A percentile compares a stretch with the other conserved stretches of the same genome.
Conservation (phyloP, 192 early-diverging fungal species). For the Kickxella alabastrina region DNA sequence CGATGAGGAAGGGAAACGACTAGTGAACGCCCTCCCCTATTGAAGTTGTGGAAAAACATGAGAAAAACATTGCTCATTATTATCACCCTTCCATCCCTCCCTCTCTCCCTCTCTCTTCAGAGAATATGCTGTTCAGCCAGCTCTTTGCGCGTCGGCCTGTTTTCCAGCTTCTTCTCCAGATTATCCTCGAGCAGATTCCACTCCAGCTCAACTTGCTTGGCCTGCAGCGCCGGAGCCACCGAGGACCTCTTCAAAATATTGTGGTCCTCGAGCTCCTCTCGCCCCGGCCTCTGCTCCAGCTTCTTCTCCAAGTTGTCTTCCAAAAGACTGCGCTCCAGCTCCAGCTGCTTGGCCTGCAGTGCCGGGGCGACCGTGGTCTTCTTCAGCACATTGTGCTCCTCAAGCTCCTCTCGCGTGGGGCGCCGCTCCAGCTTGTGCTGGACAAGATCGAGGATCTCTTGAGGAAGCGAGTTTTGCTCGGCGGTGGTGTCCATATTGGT, state of each 20-base stretch:
- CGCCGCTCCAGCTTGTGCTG: constrained; percentile 57
- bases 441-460: constrained; percentile 21
- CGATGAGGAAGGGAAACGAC: too few species aligned
- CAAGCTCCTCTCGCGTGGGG: constrained; percentile 47
- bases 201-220: constrained; percentile 10
- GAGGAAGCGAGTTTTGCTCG: not conserved
- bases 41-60: too few species aligned
- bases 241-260: constrained; percentile 49
- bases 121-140: constrained; percentile 62
- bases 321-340: constrained; percentile 32
- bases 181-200: constrained; percentile 23
- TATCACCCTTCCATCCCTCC: too few species aligned
- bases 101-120: too few species aligned
- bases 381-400: constrained; percentile 58
- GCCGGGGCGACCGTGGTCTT: constrained; percentile 31
- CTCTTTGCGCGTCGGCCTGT: constrained; percentile 49
- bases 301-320: constrained; percentile 53
- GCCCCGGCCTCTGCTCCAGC: constrained; percentile 55
- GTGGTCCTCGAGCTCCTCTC: constrained; percentile 51
- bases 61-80: too few species aligned
- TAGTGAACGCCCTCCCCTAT: too few species aligned
- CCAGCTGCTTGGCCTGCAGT: constrained; percentile 29
- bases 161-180: constrained; percentile 55
- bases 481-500: not conserved
- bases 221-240: constrained; percentile 14